Percentiles rank a stretch among this genome's conserved stretches.
These are phyloP conservation scores for Hypoxylon subgilvum DNA, from an alignment of 495 filamentous ascomycete genomes.

Conservation along the genomic window DNA sequence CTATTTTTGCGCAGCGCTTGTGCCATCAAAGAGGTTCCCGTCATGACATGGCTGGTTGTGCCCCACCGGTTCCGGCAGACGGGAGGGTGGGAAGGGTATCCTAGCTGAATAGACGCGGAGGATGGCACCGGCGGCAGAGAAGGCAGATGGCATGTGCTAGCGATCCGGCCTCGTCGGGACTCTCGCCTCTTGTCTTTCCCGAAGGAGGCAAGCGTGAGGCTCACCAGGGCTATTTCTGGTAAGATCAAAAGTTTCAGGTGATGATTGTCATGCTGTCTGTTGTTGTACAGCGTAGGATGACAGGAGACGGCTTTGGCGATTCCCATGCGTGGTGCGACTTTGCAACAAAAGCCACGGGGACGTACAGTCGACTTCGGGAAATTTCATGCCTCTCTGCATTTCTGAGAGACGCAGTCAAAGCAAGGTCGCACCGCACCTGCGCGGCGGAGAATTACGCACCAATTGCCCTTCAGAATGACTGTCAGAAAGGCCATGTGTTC, in stretches of 20 bases:
- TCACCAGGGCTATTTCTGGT: conserved; percentile 29
- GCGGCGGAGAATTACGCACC: conserved; percentile 40
- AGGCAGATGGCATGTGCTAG: conserved; percentile 36
- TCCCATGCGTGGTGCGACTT: conserved; percentile 32
- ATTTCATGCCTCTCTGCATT: conserved; percentile 38
- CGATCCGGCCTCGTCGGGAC: conserved; percentile 36
- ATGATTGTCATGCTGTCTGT: conserved; percentile 31
- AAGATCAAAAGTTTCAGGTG: conserved; percentile 37
- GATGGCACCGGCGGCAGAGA: conserved; percentile 32
- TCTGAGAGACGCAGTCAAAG: conserved; percentile 28
- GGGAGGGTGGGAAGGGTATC: conserved; percentile 36
- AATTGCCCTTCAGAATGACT: conserved; percentile 25
- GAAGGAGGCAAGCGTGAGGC: conserved; percentile 31
- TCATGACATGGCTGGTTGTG: conserved; percentile 19
- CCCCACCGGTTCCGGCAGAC: conserved; percentile 43
- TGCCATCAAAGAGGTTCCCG: no score
- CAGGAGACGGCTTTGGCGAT: conserved; percentile 32
- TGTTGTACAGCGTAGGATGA: conserved; percentile 33
- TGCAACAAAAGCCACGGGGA: conserved; percentile 38
- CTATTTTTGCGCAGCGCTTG: no score
- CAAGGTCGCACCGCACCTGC: conserved; percentile 34
- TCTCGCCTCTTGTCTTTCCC: conserved; percentile 29
- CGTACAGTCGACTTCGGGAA: conserved; percentile 46
- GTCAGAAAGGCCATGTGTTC: conserved; percentile 38
- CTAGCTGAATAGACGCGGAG: conserved; percentile 32